Percentiles rank a stretch among this genome's conserved stretches.
phyloP scores from a whole-genome alignment of 495 filamentous ascomycete genomes.

The Aspergillus egyptiacus region DNA sequence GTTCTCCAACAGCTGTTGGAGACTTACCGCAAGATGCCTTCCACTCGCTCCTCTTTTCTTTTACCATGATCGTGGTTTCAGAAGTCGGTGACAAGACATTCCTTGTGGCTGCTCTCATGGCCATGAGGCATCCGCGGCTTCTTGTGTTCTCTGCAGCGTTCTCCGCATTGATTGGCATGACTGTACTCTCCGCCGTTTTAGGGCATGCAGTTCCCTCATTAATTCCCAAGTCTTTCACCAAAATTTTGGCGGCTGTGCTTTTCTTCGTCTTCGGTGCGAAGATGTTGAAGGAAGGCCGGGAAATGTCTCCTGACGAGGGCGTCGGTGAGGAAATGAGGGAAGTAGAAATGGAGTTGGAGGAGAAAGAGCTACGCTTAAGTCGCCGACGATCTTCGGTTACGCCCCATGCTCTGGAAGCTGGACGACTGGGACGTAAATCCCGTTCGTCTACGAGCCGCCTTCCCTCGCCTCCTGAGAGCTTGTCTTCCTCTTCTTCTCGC shows the following conservation, averaged over 20 bases:
- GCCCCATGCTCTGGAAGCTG: conserved; percentile 46
- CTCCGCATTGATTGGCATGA: conserved; percentile 85
- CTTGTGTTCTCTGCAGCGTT: conserved; percentile 95
- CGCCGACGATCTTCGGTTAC: conserved; percentile 48
- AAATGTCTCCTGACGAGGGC: conserved; percentile 81
- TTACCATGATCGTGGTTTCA: conserved; percentile 96
- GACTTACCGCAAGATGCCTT: conserved; percentile 50
- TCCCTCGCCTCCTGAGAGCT: conserved; percentile 47
- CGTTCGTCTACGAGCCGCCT: conserved; percentile 44
- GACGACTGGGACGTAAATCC: conserved; percentile 42
- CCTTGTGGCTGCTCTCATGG: conserved; percentile 94
- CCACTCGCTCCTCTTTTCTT: conserved; percentile 86
- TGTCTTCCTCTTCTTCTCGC: conserved; percentile 52
- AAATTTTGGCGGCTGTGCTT: conserved; percentile 73
- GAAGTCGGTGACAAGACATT: conserved; percentile 99
- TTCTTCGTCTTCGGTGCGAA: conserved; percentile 87
- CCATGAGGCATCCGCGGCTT: conserved; percentile 92
- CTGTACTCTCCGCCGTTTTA: conserved; percentile 89
- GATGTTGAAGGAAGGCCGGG: conserved; percentile 79
- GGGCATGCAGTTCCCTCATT: conserved; percentile 90
- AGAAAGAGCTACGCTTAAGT: conserved; percentile 70
- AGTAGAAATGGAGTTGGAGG: conserved; percentile 89
- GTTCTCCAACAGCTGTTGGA: not conserved
- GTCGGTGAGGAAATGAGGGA: conserved; percentile 95
- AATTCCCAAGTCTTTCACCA: conserved; percentile 82